phyloP scores from a whole-genome alignment of 192 early-diverging fungal genomes.

The Rhizophagus prolifer region DNA sequence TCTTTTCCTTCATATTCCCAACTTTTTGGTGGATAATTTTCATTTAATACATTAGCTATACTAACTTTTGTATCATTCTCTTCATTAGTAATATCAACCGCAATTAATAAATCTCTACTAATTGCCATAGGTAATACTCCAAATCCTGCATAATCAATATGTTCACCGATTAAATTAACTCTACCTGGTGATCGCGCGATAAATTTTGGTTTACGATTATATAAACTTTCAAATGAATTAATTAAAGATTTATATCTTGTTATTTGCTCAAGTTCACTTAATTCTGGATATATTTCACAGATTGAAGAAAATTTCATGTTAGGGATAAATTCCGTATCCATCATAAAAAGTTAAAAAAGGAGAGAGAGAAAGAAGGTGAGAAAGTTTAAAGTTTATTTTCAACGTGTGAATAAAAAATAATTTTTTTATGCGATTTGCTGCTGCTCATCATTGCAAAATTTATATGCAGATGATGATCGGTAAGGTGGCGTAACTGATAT shows the following conservation, averaged over 20 bases:
- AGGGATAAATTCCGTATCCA: background rate
- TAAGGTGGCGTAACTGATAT: too few species aligned
- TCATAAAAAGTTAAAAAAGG: background rate
- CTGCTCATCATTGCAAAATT: too few species aligned
- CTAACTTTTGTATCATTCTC: conserved; percentile 43
- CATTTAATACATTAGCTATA: conserved; percentile 53
- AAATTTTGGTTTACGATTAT: conserved; percentile 69
- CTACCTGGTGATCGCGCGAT: conserved; percentile 87
- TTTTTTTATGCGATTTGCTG: too few species aligned
- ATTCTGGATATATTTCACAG: conserved; percentile 10
- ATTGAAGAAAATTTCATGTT: background rate
- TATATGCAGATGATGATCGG: too few species aligned
- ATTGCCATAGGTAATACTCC: conserved; percentile 97
- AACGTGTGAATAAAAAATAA: too few species aligned
- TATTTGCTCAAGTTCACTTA: background rate
- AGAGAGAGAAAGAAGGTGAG: background rate
- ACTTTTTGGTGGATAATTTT: conserved; percentile 51
- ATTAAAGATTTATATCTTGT: conserved; percentile 55
- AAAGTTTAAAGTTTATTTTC: too few species aligned
- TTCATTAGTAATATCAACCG: conserved; percentile 43
- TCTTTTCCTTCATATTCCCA: conserved; percentile 55
- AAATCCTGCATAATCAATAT: conserved; percentile 94
- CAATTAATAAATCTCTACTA: conserved; percentile 71
- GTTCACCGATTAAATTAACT: conserved; percentile 97
- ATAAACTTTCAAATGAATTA: conserved; percentile 49